phyloP scores from a whole-genome alignment of 768 basidiomycete genomes.

The Suillus placidus region DNA sequence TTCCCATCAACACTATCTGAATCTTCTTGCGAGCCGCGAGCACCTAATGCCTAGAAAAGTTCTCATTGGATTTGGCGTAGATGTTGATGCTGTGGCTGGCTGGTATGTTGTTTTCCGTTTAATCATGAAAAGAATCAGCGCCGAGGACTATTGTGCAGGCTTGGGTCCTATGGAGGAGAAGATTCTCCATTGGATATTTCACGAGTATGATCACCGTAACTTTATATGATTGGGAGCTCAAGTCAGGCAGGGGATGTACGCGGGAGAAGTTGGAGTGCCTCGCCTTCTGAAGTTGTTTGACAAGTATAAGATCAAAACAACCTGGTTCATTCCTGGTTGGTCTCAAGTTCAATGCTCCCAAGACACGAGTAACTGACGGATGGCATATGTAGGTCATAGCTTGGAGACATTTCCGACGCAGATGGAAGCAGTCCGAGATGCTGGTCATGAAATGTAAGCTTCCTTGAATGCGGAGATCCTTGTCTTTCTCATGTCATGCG shows the following conservation, averaged over 20 bases:
- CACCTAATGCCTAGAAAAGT: conserved; percentile 55
- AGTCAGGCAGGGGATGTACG: conserved; percentile 58
- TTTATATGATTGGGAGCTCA: neutral
- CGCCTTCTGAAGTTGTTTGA: conserved; percentile 71
- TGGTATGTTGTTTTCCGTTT: conserved; percentile 47
- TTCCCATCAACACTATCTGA: neutral
- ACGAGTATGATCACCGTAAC: conserved; percentile 37
- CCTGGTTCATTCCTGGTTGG: conserved; percentile 76
- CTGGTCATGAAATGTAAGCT: conserved; percentile 68
- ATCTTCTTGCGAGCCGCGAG: neutral
- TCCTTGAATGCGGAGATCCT: neutral
- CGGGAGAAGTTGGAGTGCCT: conserved; percentile 73
- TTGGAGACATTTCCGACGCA: conserved; percentile 74
- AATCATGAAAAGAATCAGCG: neutral
- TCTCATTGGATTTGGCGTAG: conserved; percentile 65
- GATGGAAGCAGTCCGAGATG: conserved; percentile 70
- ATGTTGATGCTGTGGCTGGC: conserved; percentile 78
- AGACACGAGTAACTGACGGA: neutral
- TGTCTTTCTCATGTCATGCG: neutral
- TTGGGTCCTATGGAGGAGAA: conserved; percentile 77
- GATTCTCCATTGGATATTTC: conserved; percentile 72
- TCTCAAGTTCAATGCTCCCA: neutral
- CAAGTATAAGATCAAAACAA: conserved; percentile 68
- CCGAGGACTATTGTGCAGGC: conserved; percentile 39
- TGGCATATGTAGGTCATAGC: conserved; percentile 53